Percentiles rank a stretch among this genome's conserved stretches.
Evolutionary conservation across 257 asterid genomes (phyloP).

Genomic region (Fraxinus americana): DNA sequence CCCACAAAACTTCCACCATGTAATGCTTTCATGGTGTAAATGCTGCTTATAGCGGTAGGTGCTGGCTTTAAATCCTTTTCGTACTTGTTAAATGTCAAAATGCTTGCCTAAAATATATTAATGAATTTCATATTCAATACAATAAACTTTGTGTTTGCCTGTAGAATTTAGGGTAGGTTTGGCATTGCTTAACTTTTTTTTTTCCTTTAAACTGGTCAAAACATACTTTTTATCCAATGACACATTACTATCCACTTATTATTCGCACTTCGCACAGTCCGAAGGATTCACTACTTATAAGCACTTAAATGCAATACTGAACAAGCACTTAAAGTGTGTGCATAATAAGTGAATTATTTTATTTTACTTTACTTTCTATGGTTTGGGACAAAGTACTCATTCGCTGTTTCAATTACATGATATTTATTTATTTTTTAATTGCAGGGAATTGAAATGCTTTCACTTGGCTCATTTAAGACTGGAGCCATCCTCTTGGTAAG

Average conservation of each 20-base stretch:
- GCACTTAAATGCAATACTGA: no score
- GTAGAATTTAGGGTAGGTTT: background rate
- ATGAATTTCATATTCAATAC: background rate
- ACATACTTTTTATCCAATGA: no score
- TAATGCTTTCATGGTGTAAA: background rate
- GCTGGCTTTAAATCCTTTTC: background rate
- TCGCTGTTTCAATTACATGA: background rate
- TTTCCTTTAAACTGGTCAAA: no score
- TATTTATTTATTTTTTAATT: slow-evolving; percentile 20
- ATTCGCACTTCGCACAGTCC: no score
- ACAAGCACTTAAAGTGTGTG: background rate
- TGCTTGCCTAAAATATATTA: background rate
- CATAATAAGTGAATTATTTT: background rate
- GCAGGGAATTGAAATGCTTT: slow-evolving; percentile 94
- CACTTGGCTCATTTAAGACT: slow-evolving; percentile 98
- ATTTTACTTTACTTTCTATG: background rate
- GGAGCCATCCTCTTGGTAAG: slow-evolving; percentile 96
- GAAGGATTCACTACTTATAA: no score
- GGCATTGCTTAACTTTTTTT: no score
- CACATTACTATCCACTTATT: no score
- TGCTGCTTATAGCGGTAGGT: background rate
- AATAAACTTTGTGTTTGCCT: background rate
- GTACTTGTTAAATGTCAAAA: background rate
- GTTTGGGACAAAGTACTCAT: background rate
- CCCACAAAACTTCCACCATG: slow-evolving; percentile 10